Conservation (phyloP, 345 rosid species). For the Ricinus communis region DNA sequence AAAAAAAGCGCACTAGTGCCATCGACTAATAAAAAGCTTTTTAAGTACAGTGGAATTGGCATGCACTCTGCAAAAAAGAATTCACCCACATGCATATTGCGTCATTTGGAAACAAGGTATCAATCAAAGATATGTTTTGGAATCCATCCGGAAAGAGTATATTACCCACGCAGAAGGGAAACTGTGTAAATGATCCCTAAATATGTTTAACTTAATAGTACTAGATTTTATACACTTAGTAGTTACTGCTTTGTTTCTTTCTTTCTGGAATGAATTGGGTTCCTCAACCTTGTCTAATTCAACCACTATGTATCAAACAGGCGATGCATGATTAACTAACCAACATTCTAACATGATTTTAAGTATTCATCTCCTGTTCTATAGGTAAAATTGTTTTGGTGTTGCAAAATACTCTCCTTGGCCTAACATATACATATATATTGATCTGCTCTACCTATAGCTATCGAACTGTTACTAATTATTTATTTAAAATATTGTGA, state of each 20-base stretch:
- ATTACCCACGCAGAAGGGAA: neutral
- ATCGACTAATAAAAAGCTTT: neutral
- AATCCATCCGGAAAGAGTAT: neutral
- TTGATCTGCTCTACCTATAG: no score
- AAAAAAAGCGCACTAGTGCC: neutral
- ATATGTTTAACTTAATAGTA: neutral
- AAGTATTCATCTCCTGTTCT: neutral
- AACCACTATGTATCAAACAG: neutral
- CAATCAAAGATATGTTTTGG: neutral
- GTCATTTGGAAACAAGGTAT: neutral
- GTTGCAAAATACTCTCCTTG: no score
- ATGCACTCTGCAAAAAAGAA: slow-evolving; percentile 14
- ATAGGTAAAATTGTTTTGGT: neutral
- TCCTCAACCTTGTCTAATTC: neutral
- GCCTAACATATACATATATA: no score
- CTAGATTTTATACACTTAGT: neutral
- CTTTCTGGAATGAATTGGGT: neutral
- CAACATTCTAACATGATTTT: neutral
- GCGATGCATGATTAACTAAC: neutral
- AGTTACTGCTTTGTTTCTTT: neutral
- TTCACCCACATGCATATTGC: neutral
- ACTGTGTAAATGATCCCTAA: neutral
- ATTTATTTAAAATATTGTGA: no score
- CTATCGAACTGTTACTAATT: no score
- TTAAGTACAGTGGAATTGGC: neutral